Percentiles rank a stretch among this genome's conserved stretches.
Evolutionary conservation across 306 rosid genomes (phyloP).

Genomic region (Prunus armeniaca): DNA sequence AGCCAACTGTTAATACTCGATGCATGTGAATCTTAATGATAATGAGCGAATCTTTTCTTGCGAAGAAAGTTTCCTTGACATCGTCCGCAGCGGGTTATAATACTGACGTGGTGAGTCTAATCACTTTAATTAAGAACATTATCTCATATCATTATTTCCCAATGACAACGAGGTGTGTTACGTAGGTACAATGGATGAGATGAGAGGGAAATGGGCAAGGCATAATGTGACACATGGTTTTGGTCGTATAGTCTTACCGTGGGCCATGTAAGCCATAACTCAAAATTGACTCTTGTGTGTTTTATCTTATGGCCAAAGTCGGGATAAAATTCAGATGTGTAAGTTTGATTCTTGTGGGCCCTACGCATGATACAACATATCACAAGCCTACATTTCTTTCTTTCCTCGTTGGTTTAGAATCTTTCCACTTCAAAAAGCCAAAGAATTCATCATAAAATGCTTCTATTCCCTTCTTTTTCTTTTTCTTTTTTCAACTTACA

Average conservation of each 20-base stretch:
- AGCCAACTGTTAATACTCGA: no score
- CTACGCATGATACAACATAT: background rate
- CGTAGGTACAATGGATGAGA: background rate
- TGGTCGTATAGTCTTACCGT: background rate
- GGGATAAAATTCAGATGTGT: background rate
- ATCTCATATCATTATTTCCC: background rate
- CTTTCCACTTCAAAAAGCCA: slow-evolving; percentile 5
- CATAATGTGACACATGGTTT: background rate
- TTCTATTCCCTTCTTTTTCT: background rate
- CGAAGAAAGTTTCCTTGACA: no score
- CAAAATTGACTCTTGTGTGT: slow-evolving; percentile 1
- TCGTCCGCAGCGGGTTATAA: no score
- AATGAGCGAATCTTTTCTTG: no score
- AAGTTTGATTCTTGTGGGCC: background rate
- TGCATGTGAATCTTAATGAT: no score
- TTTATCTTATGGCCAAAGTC: background rate
- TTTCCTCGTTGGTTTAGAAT: slow-evolving; percentile 24
- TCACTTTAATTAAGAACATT: no score
- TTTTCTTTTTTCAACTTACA: background rate
- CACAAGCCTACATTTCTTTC: slow-evolving; percentile 5
- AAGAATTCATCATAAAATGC: background rate
- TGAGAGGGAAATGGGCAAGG: background rate
- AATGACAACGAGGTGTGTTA: background rate
- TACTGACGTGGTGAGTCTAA: no score
- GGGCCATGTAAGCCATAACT: background rate